Percentiles rank a stretch among this genome's conserved stretches.
phyloP scores from a whole-genome alignment of 805 yeast species.

The Ogataea zsoltii region DNA sequence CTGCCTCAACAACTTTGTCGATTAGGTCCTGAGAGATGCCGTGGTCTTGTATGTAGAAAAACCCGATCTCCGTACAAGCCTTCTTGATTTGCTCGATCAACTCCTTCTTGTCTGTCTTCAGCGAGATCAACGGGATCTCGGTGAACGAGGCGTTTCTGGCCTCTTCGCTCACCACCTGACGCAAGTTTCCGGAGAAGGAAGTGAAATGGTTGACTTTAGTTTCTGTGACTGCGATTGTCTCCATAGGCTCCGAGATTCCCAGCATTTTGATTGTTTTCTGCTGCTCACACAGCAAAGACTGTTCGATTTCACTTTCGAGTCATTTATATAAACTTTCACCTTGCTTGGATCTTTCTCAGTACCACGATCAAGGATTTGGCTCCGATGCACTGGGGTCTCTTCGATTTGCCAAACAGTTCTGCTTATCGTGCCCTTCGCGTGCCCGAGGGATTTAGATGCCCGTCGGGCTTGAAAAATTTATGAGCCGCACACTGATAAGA shows the following conservation, averaged over 20 bases:
- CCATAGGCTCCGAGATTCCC: constrained; percentile 1
- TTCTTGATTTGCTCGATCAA: constrained; percentile 13
- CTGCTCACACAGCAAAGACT: background rate
- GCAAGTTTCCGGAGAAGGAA: constrained; percentile 16
- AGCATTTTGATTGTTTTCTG: background rate
- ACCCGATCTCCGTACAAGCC: constrained; percentile 30
- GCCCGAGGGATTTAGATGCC: constrained; percentile 5
- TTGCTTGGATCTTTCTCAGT: too few relatives aligned
- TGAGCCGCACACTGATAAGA: constrained; percentile 8
- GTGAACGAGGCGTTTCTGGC: constrained; percentile 18
- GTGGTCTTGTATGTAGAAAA: constrained; percentile 34
- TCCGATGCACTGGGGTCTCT: background rate
- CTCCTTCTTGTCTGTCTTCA: constrained; percentile 9
- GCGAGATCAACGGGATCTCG: constrained; percentile 21
- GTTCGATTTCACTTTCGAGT: too few relatives aligned
- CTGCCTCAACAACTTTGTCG: constrained; percentile 24
- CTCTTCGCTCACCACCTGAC: constrained; percentile 15
- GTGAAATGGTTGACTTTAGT: constrained; percentile 14
- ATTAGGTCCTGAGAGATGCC: constrained; percentile 26
- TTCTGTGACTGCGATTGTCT: background rate
- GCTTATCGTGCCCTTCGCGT: too few relatives aligned
- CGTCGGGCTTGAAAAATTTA: constrained; percentile 1
- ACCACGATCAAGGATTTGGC: too few relatives aligned
- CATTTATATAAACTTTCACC: too few relatives aligned
- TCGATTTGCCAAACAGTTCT: background rate